A percentile compares a stretch with the other conserved stretches of the same genome.
Evolutionary conservation across 1,284 basidiomycete genomes (phyloP).

Genomic region (Ustilago shanxiensis): DNA sequence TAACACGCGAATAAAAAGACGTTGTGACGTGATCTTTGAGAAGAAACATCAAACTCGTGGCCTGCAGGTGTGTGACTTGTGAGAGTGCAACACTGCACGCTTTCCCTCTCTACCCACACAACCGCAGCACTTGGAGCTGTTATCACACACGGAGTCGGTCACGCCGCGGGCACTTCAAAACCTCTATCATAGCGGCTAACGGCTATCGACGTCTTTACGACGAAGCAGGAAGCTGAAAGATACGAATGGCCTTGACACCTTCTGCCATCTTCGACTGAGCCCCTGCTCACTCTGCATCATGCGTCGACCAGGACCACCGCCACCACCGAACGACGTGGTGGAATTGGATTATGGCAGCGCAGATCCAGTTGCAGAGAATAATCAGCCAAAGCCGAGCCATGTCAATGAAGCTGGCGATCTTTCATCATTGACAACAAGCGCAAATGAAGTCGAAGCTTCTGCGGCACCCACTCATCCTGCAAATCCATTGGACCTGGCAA

Average conservation of each 20-base stretch:
- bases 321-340: constrained; percentile 26
- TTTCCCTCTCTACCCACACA: neutral
- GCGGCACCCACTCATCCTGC: neutral
- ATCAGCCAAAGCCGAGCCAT: neutral
- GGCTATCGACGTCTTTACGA: neutral
- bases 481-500: neutral
- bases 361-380: constrained; percentile 4
- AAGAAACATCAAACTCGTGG: constrained; percentile 21
- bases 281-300: constrained; percentile 15
- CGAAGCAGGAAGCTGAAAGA: neutral
- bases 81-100: neutral
- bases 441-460: constrained; percentile 21
- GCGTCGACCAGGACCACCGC: constrained; percentile 37
- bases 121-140: neutral
- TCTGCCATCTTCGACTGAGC: neutral
- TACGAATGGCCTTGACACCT: constrained; percentile 1
- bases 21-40: constrained; percentile 20
- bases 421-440: neutral
- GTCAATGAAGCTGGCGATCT: neutral
- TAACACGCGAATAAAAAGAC: constrained; percentile 8
- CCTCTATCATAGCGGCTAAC: constrained; percentile 2
- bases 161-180: neutral
- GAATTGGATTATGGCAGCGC: constrained; percentile 48
- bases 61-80: neutral
- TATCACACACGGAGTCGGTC: constrained; percentile 1